A percentile compares a stretch with the other conserved stretches of the same genome.
These are phyloP conservation scores for Middelhovenomyces tepae DNA, from an alignment of 805 yeast species.

Conservation along the genomic window DNA sequence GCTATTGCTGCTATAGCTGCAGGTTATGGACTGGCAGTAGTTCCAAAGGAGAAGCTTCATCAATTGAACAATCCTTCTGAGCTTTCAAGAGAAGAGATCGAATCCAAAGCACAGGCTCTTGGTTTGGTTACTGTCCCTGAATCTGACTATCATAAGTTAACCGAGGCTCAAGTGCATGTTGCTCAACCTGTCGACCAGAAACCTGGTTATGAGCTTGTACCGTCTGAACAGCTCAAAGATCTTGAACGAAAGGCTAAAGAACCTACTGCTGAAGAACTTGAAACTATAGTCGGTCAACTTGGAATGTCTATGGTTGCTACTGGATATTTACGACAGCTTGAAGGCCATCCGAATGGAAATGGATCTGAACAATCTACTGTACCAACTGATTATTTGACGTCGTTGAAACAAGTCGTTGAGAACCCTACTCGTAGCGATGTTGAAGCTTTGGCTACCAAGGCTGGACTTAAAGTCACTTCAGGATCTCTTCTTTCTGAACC, in stretches of 20 bases:
- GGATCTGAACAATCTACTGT: too few species aligned
- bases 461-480: conserved; percentile 14
- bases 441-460: conserved; percentile 17
- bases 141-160: conserved; percentile 11
- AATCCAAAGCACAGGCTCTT: too few species aligned
- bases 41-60: conserved; percentile 28
- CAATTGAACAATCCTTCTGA: conserved; percentile 3
- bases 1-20: conserved; percentile 8
- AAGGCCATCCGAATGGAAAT: too few species aligned
- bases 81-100: background rate
- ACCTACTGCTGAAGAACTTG: conserved; percentile 15
- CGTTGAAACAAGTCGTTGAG: conserved; percentile 24
- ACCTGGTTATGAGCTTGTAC: conserved; percentile 27
- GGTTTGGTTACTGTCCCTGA: conserved; percentile 11
- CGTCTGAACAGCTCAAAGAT: conserved; percentile 22
- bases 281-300: too few species aligned
- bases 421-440: conserved; percentile 24
- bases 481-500: background rate
- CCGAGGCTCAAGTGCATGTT: background rate
- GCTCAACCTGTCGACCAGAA: background rate
- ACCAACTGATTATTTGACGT: conserved; percentile 24
- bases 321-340: conserved; percentile 9
- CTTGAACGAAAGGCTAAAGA: conserved; percentile 19
- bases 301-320: conserved; percentile 1
- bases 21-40: conserved; percentile 22